phyloP scores from a whole-genome alignment of 2,329 filamentous ascomycete genomes.

The Aspergillus phoenicis region DNA sequence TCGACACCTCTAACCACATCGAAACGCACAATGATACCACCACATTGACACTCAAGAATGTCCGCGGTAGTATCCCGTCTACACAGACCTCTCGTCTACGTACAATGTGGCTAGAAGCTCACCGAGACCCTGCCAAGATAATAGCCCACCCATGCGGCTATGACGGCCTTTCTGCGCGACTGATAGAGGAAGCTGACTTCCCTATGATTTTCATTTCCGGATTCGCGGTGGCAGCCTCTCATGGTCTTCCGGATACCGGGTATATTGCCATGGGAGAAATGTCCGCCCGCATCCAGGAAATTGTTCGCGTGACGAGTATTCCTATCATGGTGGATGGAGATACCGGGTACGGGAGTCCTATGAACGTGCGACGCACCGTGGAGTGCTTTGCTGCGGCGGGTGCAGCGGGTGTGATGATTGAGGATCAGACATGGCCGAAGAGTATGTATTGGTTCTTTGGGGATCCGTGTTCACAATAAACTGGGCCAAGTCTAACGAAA shows the following conservation, averaged over 20 bases:
- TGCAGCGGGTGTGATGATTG: slow-evolving; percentile 46
- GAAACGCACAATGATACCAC: background rate
- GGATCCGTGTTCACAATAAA: background rate
- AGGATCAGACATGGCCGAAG: slow-evolving; percentile 55
- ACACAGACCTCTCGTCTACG: slow-evolving; percentile 40
- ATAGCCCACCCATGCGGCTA: slow-evolving; percentile 49
- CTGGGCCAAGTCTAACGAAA: background rate
- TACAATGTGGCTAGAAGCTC: slow-evolving; percentile 38
- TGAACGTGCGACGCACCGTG: slow-evolving; percentile 52
- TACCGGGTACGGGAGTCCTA: slow-evolving; percentile 52
- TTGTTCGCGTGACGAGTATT: slow-evolving; percentile 39
- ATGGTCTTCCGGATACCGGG: slow-evolving; percentile 52
- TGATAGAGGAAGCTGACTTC: slow-evolving; percentile 52
- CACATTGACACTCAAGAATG: slow-evolving; percentile 27
- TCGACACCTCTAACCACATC: slow-evolving; percentile 9
- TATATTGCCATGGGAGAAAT: slow-evolving; percentile 55
- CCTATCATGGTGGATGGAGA: slow-evolving; percentile 53
- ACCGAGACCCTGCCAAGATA: slow-evolving; percentile 47
- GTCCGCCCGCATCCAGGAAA: slow-evolving; percentile 50
- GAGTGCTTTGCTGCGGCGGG: slow-evolving; percentile 48
- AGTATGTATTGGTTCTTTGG: slow-evolving; percentile 30
- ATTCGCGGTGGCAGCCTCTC: slow-evolving; percentile 45
- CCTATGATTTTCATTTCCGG: slow-evolving; percentile 51
- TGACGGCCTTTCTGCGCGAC: slow-evolving; percentile 48
- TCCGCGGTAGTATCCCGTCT: slow-evolving; percentile 43